phyloP scores from a whole-genome alignment of 768 basidiomycete species.

The Pulveroboletus sp. region DNA sequence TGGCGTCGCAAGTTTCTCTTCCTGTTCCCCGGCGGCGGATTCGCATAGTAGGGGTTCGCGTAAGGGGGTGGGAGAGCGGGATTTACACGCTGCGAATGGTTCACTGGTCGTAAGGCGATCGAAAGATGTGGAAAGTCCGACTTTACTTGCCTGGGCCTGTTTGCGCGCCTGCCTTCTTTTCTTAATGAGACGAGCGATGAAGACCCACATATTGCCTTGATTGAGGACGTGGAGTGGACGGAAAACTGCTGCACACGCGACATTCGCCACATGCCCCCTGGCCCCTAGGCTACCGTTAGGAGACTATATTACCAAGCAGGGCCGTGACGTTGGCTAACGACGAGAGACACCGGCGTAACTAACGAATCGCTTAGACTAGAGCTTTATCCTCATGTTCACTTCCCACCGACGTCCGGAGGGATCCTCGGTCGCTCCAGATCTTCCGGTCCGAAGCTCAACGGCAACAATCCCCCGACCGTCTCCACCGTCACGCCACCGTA shows the following conservation, averaged over 20 bases:
- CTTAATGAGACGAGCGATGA: conserved; percentile 5
- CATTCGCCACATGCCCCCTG: no score
- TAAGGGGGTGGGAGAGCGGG: background rate
- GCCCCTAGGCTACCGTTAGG: no score
- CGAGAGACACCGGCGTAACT: background rate
- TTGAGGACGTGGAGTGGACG: background rate
- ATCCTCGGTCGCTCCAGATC: conserved; percentile 53
- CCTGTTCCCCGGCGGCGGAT: no score
- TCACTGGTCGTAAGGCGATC: no score
- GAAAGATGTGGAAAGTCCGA: background rate
- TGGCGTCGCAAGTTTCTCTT: no score
- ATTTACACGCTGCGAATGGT: no score
- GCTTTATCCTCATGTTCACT: background rate
- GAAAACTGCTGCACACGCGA: no score
- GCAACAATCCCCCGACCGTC: conserved; percentile 71
- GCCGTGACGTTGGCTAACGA: no score
- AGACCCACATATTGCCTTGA: conserved; percentile 6
- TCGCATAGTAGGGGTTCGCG: no score
- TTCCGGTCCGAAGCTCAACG: conserved; percentile 86
- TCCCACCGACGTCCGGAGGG: background rate
- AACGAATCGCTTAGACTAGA: background rate
- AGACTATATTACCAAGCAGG: no score
- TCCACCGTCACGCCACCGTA: conserved; percentile 52
- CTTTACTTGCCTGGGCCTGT: conserved; percentile 5
- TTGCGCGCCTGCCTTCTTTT: background rate